Percentiles rank a stretch among this genome's conserved stretches.
Evolutionary conservation across 1,139 yeast species (phyloP).

Genomic region (Kodamaea arcana): DNA sequence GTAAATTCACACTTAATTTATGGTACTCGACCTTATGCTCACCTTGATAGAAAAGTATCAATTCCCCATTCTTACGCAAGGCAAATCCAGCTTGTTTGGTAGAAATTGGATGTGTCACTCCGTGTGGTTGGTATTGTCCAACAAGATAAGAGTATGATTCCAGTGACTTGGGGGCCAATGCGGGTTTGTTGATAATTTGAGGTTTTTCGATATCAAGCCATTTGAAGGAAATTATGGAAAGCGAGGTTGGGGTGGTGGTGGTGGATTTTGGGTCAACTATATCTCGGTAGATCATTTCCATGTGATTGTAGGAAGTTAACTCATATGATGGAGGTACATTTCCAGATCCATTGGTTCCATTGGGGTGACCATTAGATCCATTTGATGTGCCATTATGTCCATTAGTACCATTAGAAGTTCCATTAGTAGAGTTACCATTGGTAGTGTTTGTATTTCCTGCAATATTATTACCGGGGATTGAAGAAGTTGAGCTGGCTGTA

Average conservation of each 20-base stretch:
- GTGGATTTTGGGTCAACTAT: constrained; percentile 11
- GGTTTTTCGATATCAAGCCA: constrained; percentile 73
- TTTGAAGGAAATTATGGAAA: constrained; percentile 46
- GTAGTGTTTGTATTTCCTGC: constrained; percentile 2
- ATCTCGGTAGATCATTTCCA: constrained; percentile 45
- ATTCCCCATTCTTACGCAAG: constrained; percentile 59
- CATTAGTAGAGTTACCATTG: constrained; percentile 1
- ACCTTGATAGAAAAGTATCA: constrained; percentile 58
- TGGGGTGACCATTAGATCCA: constrained; percentile 2
- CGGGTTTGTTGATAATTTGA: constrained; percentile 52
- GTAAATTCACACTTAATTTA: constrained; percentile 24
- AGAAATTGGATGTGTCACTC: constrained; percentile 64
- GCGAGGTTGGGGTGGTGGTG: constrained; percentile 4
- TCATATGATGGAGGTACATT: constrained; percentile 33
- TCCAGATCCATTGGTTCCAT: constrained; percentile 3
- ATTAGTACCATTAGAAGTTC: neutral
- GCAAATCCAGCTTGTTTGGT: constrained; percentile 72
- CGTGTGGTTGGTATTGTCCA: constrained; percentile 54
- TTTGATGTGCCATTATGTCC: constrained; percentile 4
- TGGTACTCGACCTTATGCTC: constrained; percentile 59
- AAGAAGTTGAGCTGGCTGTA: constrained; percentile 1
- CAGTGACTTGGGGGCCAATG: constrained; percentile 16
- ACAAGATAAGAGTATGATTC: constrained; percentile 49
- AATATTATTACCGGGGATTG: neutral
- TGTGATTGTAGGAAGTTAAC: constrained; percentile 43